Conservation (phyloP, 169 alveolate species). For the Eimeria tenella region DNA sequence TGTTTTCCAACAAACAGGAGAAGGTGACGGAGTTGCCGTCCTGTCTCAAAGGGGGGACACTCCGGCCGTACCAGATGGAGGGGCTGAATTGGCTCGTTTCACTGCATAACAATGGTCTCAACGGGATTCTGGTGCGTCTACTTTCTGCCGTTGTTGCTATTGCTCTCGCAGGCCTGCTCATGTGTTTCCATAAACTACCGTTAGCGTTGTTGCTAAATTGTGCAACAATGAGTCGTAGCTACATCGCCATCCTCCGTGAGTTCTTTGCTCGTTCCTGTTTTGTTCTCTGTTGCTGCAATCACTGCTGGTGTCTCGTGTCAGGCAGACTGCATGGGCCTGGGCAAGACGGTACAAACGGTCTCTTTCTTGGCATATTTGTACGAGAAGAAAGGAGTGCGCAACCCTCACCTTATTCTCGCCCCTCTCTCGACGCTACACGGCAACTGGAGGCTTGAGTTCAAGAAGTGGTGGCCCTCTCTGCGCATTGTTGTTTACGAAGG, state of each 20-base stretch:
- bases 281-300: not conserved
- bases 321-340: conserved; percentile 98
- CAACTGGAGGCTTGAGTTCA: conserved; percentile 96
- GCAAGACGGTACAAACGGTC: conserved; percentile 96
- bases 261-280: not conserved
- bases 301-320: conserved; percentile 16
- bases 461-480: conserved; percentile 96
- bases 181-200: not conserved
- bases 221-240: not conserved
- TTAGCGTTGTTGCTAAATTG: not conserved
- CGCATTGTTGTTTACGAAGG: conserved; percentile 92
- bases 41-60: conserved; percentile 91
- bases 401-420: conserved; percentile 97
- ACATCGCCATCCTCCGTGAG: not conserved
- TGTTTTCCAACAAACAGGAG: conserved; percentile 81
- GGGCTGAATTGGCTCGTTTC: conserved; percentile 96
- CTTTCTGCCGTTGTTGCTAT: not conserved
- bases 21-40: conserved; percentile 92
- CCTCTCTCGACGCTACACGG: conserved; percentile 96
- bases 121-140: conserved; percentile 89
- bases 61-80: conserved; percentile 92
- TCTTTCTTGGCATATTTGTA: conserved; percentile 93
- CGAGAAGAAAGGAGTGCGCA: conserved; percentile 93
- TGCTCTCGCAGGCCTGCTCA: not conserved
- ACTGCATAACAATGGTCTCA: conserved; percentile 93